phyloP scores from a whole-genome alignment of 192 early-diverging fungal genomes.

The Entomortierella chlamydospora region DNA sequence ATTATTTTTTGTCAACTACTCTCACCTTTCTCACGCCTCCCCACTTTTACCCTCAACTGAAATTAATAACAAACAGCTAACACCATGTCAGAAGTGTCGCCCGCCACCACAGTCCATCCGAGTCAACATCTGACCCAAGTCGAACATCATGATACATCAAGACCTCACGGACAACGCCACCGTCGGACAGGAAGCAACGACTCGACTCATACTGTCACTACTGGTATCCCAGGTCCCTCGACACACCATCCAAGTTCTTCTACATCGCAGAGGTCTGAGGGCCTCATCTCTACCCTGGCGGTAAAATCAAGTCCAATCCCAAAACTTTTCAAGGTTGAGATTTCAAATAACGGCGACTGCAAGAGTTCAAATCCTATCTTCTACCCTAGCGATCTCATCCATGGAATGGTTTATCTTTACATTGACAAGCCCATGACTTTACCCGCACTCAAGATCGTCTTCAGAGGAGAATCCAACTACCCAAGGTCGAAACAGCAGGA shows the following conservation, averaged over 20 bases:
- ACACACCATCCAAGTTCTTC: background rate
- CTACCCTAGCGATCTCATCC: slow-evolving; percentile 50
- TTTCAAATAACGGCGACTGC: slow-evolving; percentile 47
- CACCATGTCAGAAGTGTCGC: background rate
- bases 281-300: slow-evolving; percentile 7
- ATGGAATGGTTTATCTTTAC: slow-evolving; percentile 51
- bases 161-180: background rate
- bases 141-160: background rate
- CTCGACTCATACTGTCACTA: background rate
- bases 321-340: slow-evolving; percentile 51
- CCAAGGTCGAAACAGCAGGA: slow-evolving; percentile 53
- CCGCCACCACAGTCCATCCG: background rate
- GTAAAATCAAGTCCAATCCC: slow-evolving; percentile 41
- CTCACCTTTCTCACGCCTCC: slow-evolving; percentile 7
- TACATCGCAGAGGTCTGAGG: background rate
- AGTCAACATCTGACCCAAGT: background rate
- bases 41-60: background rate
- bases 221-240: background rate
- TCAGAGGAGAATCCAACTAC: slow-evolving; percentile 50
- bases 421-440: slow-evolving; percentile 53
- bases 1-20: background rate
- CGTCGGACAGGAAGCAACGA: slow-evolving; percentile 15
- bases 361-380: slow-evolving; percentile 46
- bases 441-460: slow-evolving; percentile 53
- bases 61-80: background rate